A percentile compares a stretch with the other conserved stretches of the same genome.
Conservation (phyloP, 1,139 yeast genomes). For the Zygoascus meyerae region DNA sequence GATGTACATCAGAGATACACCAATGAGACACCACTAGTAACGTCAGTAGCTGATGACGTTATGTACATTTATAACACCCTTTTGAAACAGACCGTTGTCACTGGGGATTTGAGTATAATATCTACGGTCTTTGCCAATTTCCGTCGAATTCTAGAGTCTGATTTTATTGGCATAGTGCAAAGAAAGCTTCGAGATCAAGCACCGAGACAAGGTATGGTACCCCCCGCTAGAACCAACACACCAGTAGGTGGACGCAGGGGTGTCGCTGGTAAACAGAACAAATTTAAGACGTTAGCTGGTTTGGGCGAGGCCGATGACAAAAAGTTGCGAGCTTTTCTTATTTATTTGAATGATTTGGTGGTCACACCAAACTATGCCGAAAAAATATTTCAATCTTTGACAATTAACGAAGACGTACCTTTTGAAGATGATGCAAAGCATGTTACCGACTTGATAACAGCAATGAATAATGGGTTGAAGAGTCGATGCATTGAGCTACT, state of each 20-base stretch:
- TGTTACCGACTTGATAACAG: conserved; percentile 39
- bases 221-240: conserved; percentile 17
- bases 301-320: conserved; percentile 34
- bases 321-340: conserved; percentile 43
- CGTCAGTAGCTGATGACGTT: conserved; percentile 84
- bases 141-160: conserved; percentile 43
- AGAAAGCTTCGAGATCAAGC: conserved; percentile 50
- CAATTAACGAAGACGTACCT: conserved; percentile 44
- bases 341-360: conserved; percentile 58
- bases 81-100: conserved; percentile 51
- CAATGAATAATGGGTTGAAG: conserved; percentile 33
- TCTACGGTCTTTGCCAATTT: conserved; percentile 46
- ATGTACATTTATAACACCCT: conserved; percentile 67
- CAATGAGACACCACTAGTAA: conserved; percentile 57
- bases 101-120: conserved; percentile 54
- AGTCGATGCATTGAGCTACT: conserved; percentile 44
- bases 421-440: conserved; percentile 49
- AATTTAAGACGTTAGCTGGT: conserved; percentile 18
- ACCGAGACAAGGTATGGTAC: conserved; percentile 23
- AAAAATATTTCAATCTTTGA: conserved; percentile 41
- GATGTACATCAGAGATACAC: conserved; percentile 29
- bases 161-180: conserved; percentile 43
- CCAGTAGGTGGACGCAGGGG: conserved; percentile 14
- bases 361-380: conserved; percentile 51
- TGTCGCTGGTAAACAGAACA: not conserved